Percentiles rank a stretch among this genome's conserved stretches.
Evolutionary conservation across 176 grass and related monocot genomes (phyloP).

Genomic region (Musa beccarii): DNA sequence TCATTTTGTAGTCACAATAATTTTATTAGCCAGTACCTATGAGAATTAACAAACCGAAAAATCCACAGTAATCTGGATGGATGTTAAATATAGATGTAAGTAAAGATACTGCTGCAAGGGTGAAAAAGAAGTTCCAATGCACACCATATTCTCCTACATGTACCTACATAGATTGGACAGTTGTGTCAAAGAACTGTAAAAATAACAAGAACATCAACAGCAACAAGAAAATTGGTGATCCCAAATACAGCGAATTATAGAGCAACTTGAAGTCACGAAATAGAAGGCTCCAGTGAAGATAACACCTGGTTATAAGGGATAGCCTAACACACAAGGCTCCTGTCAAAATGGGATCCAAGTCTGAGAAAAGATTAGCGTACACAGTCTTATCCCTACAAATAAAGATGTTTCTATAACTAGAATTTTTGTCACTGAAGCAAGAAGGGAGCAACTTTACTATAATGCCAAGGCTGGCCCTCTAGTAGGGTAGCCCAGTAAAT

Average conservation of each 20-base stretch:
- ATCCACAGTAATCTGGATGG: slow-evolving; percentile 65
- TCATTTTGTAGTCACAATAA: neutral
- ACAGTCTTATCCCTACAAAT: no score
- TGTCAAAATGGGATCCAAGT: no score
- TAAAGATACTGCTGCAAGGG: slow-evolving; percentile 73
- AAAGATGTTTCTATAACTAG: no score
- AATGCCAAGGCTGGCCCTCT: no score
- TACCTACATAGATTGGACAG: slow-evolving; percentile 34
- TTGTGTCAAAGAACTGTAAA: neutral
- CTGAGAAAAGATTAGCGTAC: no score
- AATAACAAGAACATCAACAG: neutral
- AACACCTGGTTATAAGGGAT: no score
- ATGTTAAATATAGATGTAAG: slow-evolving; percentile 65
- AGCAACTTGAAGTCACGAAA: no score
- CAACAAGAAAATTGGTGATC: neutral
- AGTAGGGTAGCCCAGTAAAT: no score
- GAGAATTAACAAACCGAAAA: slow-evolving; percentile 66
- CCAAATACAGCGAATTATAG: neutral
- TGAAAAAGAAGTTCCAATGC: slow-evolving; percentile 99
- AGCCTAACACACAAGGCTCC: no score
- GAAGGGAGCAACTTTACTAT: no score
- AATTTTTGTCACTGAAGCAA: no score
- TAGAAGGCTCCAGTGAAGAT: no score
- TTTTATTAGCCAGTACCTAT: slow-evolving; percentile 34
- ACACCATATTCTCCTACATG: slow-evolving; percentile 97